Conservation (phyloP, 176 grass and related monocot genomes). For the Typha latifolia region DNA sequence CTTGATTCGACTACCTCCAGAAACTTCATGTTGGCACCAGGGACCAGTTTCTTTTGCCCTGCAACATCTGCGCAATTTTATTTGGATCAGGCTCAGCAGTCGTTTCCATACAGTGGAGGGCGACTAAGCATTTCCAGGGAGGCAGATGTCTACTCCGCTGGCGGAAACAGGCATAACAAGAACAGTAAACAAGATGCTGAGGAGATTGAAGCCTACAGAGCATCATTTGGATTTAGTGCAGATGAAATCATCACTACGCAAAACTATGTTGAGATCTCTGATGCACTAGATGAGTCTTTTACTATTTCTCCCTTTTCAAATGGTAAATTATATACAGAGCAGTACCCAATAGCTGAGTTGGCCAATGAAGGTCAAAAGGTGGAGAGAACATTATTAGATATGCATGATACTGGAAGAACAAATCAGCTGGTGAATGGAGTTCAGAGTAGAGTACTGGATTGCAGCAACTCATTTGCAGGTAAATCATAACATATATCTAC, state of each 20-base stretch:
- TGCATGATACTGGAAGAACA: conserved; percentile 16
- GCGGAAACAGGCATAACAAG: conserved; percentile 32
- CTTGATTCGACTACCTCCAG: conserved; percentile 48
- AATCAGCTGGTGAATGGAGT: conserved; percentile 28
- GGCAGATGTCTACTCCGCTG: conserved; percentile 17
- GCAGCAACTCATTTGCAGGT: conserved; percentile 12
- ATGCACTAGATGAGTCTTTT: conserved; percentile 72
- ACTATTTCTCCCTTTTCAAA: conserved; percentile 87
- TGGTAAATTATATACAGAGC: conserved; percentile 29
- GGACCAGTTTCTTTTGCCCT: conserved; percentile 66
- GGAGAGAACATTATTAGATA: conserved; percentile 15
- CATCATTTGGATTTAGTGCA: conserved; percentile 98
- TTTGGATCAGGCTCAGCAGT: conserved; percentile 87
- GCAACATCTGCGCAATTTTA: conserved; percentile 73
- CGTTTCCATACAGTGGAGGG: conserved; percentile 53
- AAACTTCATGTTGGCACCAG: conserved; percentile 52
- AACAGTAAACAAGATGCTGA: conserved; percentile 72
- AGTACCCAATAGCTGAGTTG: conserved; percentile 28
- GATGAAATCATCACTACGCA: conserved; percentile 80
- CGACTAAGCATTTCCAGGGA: conserved; percentile 87
- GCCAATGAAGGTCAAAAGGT: conserved; percentile 30
- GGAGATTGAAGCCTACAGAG: conserved; percentile 94
- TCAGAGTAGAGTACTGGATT: conserved; percentile 25
- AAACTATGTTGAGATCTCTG: conserved; percentile 58
- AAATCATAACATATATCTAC: background rate